These are phyloP conservation scores for Leucaena leucocephala DNA, from an alignment of 306 rosid genomes.

Conservation along the genomic window DNA sequence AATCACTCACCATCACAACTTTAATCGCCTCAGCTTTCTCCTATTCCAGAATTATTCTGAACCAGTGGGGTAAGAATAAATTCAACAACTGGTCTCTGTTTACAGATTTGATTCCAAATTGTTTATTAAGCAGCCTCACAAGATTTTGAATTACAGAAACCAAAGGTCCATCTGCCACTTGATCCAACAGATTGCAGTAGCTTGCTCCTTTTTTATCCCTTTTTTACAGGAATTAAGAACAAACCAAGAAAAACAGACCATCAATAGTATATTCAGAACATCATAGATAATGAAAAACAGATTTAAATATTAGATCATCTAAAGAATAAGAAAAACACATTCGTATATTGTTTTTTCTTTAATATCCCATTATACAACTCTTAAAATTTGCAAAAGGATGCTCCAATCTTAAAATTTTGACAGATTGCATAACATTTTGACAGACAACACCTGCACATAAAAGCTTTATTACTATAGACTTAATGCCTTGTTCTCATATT, in stretches of 20 bases:
- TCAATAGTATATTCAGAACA: not conserved
- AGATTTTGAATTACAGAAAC: conserved; percentile 59
- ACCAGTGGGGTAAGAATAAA: conserved; percentile 62
- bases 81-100: conserved; percentile 28
- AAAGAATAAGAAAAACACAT: not conserved
- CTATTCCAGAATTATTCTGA: conserved; percentile 42
- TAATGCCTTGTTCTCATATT: not conserved
- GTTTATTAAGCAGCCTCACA: conserved; percentile 58
- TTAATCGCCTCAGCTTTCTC: conserved; percentile 42
- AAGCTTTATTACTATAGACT: not conserved
- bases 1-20: conserved; percentile 24
- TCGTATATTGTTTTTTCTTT: not conserved
- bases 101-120: conserved; percentile 53
- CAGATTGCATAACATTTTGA: conserved; percentile 23
- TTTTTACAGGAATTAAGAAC: conserved; percentile 7
- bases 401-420: conserved; percentile 1
- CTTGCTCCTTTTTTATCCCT: conserved; percentile 40
- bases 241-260: conserved; percentile 19
- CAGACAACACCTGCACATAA: not conserved
- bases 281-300: not conserved
- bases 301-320: not conserved
- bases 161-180: conserved; percentile 72
- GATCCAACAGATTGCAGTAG: conserved; percentile 41
- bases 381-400: not conserved
- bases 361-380: not conserved